phyloP scores from a whole-genome alignment of 176 grass and related monocot species.

The Oryza longistaminata region DNA sequence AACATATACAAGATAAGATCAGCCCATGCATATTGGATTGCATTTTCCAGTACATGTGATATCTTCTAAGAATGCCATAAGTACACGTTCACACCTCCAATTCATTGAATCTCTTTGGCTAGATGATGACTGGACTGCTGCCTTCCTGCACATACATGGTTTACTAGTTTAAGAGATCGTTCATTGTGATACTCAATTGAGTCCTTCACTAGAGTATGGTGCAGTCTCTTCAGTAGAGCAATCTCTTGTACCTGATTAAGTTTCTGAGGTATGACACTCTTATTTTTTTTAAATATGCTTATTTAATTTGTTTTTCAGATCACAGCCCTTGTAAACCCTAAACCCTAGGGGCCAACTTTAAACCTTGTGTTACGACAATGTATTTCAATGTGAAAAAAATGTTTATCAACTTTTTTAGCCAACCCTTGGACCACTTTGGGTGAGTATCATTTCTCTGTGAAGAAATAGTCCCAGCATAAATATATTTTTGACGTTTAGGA shows the following conservation, averaged over 20 bases:
- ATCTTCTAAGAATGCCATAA: slow-evolving; percentile 49
- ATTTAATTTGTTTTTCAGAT: too few relatives aligned
- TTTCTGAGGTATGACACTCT: slow-evolving; percentile 67
- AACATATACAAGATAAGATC: slow-evolving; percentile 66
- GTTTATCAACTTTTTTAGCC: too few relatives aligned
- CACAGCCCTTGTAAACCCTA: too few relatives aligned
- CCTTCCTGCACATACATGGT: slow-evolving; percentile 88
- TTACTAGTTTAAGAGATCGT: slow-evolving; percentile 69
- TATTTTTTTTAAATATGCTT: background rate
- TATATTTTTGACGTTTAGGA: too few relatives aligned
- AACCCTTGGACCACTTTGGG: too few relatives aligned
- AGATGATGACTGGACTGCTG: slow-evolving; percentile 79
- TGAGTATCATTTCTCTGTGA: too few relatives aligned
- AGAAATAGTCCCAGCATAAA: too few relatives aligned
- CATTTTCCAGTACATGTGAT: slow-evolving; percentile 89
- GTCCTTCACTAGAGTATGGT: slow-evolving; percentile 87
- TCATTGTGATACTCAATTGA: slow-evolving; percentile 58
- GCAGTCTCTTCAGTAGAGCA: slow-evolving; percentile 41
- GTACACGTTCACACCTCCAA: slow-evolving; percentile 52
- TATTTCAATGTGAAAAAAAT: too few relatives aligned
- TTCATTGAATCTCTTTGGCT: slow-evolving; percentile 79
- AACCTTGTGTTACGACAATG: too few relatives aligned
- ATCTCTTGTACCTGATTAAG: slow-evolving; percentile 65
- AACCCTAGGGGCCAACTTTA: too few relatives aligned
- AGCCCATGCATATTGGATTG: slow-evolving; percentile 74